phyloP scores from a whole-genome alignment of 1,139 yeast genomes.

The Saccharomycopsis phalli region DNA sequence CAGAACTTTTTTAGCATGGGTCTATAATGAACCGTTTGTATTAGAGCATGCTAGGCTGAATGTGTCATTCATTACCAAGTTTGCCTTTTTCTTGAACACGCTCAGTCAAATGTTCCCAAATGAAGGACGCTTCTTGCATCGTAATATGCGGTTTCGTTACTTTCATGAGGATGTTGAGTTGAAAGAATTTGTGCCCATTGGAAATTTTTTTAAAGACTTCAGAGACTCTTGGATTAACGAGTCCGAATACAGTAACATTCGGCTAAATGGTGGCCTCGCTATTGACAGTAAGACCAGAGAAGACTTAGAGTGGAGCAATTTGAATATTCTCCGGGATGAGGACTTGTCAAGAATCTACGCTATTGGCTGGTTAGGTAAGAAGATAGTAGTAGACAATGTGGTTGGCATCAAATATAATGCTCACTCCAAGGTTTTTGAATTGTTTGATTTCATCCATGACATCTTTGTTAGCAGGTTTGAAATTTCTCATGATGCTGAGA shows the following conservation, averaged over 20 bases:
- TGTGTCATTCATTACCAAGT: constrained; percentile 28
- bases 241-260: constrained; percentile 25
- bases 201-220: constrained; percentile 49
- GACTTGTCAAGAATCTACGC: constrained; percentile 30
- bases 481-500: no score
- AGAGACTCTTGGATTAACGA: constrained; percentile 36
- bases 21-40: constrained; percentile 38
- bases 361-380: constrained; percentile 30
- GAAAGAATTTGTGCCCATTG: constrained; percentile 49
- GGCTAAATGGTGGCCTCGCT: constrained; percentile 28
- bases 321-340: constrained; percentile 26
- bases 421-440: not conserved
- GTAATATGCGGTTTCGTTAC: constrained; percentile 41
- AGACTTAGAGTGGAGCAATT: constrained; percentile 20
- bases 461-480: no score
- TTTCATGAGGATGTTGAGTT: constrained; percentile 57
- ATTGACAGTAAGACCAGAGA: constrained; percentile 25
- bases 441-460: constrained; percentile 5
- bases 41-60: constrained; percentile 33
- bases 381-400: constrained; percentile 23
- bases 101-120: constrained; percentile 22
- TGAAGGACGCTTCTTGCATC: constrained; percentile 20
- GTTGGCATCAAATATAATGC: constrained; percentile 9
- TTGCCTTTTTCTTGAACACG: constrained; percentile 31
- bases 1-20: constrained; percentile 48